Evolutionary conservation across 371 early-diverging fungal genomes (phyloP).

Genomic region (Syncephalastrum sp.): DNA sequence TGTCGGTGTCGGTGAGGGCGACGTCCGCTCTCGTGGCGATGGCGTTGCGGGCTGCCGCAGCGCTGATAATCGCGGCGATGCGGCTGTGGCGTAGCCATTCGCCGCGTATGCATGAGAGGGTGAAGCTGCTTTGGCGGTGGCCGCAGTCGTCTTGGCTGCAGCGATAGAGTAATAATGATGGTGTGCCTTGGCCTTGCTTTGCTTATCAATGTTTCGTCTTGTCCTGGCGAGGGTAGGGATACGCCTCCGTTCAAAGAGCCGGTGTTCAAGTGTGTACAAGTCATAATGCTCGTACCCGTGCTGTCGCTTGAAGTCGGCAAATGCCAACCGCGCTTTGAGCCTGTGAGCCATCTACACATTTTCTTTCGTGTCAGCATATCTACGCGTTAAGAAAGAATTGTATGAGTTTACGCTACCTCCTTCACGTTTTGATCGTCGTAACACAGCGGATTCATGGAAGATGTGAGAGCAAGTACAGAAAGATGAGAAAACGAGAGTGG

Average conservation of each 20-base stretch:
- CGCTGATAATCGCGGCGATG: background rate
- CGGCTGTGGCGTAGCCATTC: slow-evolving; percentile 1
- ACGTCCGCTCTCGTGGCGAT: no score
- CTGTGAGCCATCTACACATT: slow-evolving; percentile 22
- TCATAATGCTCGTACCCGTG: slow-evolving; percentile 32
- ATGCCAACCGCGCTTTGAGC: slow-evolving; percentile 23
- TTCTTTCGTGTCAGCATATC: background rate
- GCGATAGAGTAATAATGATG: slow-evolving; percentile 36
- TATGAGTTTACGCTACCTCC: slow-evolving; percentile 2
- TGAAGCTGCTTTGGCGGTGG: slow-evolving; percentile 18
- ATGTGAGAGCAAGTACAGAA: background rate
- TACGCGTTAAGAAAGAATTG: no score
- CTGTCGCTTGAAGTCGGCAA: slow-evolving; percentile 31
- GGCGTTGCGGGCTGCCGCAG: no score
- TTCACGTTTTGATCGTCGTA: slow-evolving; percentile 3
- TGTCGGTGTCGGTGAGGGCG: no score
- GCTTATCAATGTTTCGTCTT: background rate
- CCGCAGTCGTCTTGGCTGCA: slow-evolving; percentile 1
- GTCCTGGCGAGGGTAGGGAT: slow-evolving; percentile 1
- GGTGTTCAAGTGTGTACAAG: slow-evolving; percentile 25
- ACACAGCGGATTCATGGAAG: slow-evolving; percentile 6
- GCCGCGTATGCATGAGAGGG: background rate
- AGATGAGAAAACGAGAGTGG: slow-evolving; percentile 3
- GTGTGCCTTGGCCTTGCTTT: slow-evolving; percentile 9
- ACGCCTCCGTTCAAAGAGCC: slow-evolving; percentile 8